Conservation (phyloP, 2,329 filamentous ascomycete species). For the Xylariomycetidae sp. region DNA sequence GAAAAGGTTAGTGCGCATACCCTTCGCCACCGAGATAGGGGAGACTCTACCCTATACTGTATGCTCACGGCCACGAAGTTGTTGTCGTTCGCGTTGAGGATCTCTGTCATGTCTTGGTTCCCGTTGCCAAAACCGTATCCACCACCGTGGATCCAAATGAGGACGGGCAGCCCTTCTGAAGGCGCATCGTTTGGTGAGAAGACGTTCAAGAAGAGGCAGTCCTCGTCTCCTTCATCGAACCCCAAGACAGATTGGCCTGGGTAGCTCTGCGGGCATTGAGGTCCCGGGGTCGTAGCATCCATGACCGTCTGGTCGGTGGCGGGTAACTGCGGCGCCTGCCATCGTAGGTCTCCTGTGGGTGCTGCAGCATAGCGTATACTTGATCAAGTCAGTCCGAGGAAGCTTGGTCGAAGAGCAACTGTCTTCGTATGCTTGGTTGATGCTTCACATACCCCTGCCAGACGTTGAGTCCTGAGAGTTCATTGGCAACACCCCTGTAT, state of each 20-base stretch:
- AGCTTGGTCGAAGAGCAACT: no score
- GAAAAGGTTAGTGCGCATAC: not conserved
- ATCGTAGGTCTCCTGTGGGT: constrained; percentile 2
- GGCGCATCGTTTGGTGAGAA: not conserved
- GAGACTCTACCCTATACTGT: constrained; percentile 2
- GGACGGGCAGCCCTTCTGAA: not conserved
- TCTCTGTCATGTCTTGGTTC: constrained; percentile 1
- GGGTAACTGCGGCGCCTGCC: constrained; percentile 3
- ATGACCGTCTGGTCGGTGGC: not conserved
- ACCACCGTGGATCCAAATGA: constrained; percentile 5
- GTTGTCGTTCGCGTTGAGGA: constrained; percentile 4
- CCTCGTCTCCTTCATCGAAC: not conserved
- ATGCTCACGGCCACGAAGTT: constrained; percentile 3
- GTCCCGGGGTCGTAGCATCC: not conserved
- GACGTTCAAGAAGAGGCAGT: constrained; percentile 6
- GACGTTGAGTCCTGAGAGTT: not conserved
- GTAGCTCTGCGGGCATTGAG: constrained; percentile 3
- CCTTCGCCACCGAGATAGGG: not conserved
- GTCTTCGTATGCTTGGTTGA: no score
- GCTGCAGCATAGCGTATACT: constrained; percentile 3
- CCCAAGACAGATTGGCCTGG: not conserved
- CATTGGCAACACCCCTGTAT: not conserved
- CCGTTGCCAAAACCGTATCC: constrained; percentile 3
- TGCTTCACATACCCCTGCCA: constrained; percentile 3
- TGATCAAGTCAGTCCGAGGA: no score